Percentiles rank a stretch among this genome's conserved stretches.
phyloP scores from a whole-genome alignment of 129 eudicot genomes.

The Dittrichia graveolens region DNA sequence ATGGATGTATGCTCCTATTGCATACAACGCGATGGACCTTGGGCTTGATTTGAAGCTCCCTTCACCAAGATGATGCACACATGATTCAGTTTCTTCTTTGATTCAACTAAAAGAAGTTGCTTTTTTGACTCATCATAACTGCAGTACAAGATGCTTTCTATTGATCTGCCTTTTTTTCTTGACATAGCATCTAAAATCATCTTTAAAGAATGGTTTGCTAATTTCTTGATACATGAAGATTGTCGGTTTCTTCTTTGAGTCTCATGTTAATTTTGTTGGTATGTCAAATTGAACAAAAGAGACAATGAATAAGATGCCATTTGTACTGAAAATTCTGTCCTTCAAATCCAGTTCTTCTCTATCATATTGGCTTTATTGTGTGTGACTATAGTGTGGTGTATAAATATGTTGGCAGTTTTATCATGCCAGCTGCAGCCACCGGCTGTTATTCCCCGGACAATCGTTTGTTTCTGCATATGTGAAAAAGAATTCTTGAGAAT shows the following conservation, averaged over 20 bases:
- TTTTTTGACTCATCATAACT: slow-evolving; percentile 9
- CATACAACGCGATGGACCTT: slow-evolving; percentile 69
- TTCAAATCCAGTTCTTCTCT: no score
- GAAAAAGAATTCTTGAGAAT: no score
- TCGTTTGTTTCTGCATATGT: no score
- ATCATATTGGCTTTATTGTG: no score
- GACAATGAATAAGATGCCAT: no score
- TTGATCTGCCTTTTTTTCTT: not conserved
- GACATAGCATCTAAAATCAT: slow-evolving; percentile 7
- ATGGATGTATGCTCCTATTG: slow-evolving; percentile 86
- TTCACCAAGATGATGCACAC: slow-evolving; percentile 41
- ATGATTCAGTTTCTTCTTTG: not conserved
- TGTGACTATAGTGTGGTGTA: no score
- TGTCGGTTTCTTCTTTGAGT: not conserved
- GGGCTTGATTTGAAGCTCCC: slow-evolving; percentile 51
- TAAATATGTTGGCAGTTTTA: no score
- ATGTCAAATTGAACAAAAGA: no score
- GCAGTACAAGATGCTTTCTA: slow-evolving; percentile 12
- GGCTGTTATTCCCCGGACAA: no score
- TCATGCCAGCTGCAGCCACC: no score
- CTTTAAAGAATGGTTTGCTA: slow-evolving; percentile 1
- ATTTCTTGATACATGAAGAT: not conserved
- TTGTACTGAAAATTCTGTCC: no score
- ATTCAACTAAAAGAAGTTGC: not conserved
- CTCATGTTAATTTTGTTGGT: not conserved